Evolutionary conservation across 2,329 filamentous ascomycete genomes (phyloP).

Genomic region (Hymenoscyphus infarciens): DNA sequence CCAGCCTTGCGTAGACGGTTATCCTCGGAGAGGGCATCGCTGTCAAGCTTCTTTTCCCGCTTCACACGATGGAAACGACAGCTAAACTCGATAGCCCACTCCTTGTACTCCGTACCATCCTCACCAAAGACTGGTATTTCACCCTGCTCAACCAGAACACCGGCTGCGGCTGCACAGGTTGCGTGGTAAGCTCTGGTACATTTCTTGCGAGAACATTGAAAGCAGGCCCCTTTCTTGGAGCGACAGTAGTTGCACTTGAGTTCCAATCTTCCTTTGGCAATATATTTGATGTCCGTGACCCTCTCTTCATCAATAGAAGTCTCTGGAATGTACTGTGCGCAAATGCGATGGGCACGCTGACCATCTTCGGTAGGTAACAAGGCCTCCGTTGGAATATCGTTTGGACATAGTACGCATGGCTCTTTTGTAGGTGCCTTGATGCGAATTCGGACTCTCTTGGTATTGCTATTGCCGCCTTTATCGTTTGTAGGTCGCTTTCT

Average conservation of each 20-base stretch:
- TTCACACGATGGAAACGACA: constrained; percentile 93
- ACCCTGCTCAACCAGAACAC: constrained; percentile 85
- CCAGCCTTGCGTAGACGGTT: constrained; percentile 66
- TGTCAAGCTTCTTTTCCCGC: constrained; percentile 71
- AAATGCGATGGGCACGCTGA: constrained; percentile 80
- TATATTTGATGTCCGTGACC: constrained; percentile 73
- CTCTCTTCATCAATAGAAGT: constrained; percentile 77
- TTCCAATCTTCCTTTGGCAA: constrained; percentile 82
- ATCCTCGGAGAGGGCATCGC: constrained; percentile 66
- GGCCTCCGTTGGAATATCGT: constrained; percentile 76
- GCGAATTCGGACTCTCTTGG: constrained; percentile 75
- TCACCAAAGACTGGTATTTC: constrained; percentile 83
- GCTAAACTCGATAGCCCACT: constrained; percentile 87
- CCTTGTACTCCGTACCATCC: constrained; percentile 87
- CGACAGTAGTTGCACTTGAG: constrained; percentile 95
- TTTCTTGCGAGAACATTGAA: constrained; percentile 94
- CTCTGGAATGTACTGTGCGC: constrained; percentile 87
- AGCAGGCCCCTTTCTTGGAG: constrained; percentile 90
- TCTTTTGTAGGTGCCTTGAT: constrained; percentile 66
- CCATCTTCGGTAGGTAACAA: constrained; percentile 78
- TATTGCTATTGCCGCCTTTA: constrained; percentile 39
- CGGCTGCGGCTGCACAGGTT: constrained; percentile 87
- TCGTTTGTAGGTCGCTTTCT: constrained; percentile 57
- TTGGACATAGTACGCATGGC: constrained; percentile 89
- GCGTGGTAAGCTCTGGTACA: constrained; percentile 92